Evolutionary conservation across 352 stramenopile genomes (phyloP).

Genomic region (Pythium diclinum): DNA sequence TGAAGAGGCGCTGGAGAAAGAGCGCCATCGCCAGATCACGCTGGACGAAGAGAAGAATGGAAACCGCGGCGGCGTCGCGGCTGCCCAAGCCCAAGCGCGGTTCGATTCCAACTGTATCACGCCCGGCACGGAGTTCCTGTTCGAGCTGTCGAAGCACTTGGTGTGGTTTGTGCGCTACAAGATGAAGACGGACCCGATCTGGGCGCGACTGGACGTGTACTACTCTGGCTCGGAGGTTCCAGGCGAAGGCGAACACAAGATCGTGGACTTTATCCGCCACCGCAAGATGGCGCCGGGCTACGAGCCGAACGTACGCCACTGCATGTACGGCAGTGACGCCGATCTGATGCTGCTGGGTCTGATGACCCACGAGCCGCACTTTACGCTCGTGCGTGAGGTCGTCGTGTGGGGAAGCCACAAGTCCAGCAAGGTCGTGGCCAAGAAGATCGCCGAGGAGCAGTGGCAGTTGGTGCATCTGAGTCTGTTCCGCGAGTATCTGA

Average conservation of each 20-base stretch:
- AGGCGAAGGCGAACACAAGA: slow-evolving; percentile 99
- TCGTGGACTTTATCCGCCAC: slow-evolving; percentile 97
- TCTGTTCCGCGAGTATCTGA: slow-evolving; percentile 97
- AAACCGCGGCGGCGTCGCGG: slow-evolving; percentile 16
- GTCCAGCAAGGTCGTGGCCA: slow-evolving; percentile 49
- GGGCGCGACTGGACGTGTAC: slow-evolving; percentile 94
- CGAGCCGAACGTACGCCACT: slow-evolving; percentile 95
- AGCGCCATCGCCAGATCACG: slow-evolving; percentile 63
- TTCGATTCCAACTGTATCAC: slow-evolving; percentile 99
- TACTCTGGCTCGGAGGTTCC: slow-evolving; percentile 97
- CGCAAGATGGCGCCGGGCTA: slow-evolving; percentile 91
- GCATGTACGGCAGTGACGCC: slow-evolving; percentile 98
- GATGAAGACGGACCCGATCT: slow-evolving; percentile 95
- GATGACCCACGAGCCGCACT: slow-evolving; percentile 98
- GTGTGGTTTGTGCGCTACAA: slow-evolving; percentile 95
- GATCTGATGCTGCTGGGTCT: slow-evolving; percentile 99
- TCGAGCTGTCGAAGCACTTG: slow-evolving; percentile 88
- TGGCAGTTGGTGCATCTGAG: slow-evolving; percentile 97
- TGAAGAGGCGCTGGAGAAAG: slow-evolving; percentile 66
- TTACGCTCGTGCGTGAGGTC: slow-evolving; percentile 97
- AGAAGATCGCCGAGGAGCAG: slow-evolving; percentile 94
- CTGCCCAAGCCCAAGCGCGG: slow-evolving; percentile 37
- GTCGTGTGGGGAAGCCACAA: slow-evolving; percentile 91
- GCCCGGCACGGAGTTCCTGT: slow-evolving; percentile 99
- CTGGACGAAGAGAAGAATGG: slow-evolving; percentile 78